These are phyloP conservation scores for Candida ovalis DNA, from an alignment of 805 yeast genomes.

Conservation along the genomic window DNA sequence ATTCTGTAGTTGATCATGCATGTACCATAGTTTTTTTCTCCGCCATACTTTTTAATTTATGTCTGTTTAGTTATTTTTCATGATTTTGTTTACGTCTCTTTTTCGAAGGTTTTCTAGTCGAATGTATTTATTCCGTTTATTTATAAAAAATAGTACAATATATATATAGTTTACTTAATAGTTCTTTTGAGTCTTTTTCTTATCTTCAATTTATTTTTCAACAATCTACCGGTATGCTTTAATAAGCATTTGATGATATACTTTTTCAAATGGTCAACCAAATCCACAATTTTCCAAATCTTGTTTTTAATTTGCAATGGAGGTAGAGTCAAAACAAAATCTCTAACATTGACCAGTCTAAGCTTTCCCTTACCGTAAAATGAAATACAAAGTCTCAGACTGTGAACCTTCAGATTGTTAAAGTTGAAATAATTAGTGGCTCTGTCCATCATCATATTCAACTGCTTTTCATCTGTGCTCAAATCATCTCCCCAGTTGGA, in stretches of 20 bases:
- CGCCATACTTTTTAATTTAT: no score
- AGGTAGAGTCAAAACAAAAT: constrained; percentile 67
- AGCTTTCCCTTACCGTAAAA: constrained; percentile 71
- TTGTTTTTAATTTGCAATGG: constrained; percentile 51
- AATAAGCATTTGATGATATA: constrained; percentile 55
- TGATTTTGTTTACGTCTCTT: no score
- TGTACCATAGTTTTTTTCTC: no score
- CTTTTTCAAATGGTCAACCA: constrained; percentile 58
- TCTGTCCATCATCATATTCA: constrained; percentile 64
- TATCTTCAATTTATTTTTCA: constrained; percentile 62
- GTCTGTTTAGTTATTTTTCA: no score
- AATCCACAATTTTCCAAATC: constrained; percentile 71
- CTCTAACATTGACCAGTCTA: constrained; percentile 72
- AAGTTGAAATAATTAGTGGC: constrained; percentile 73
- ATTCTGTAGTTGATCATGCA: no score
- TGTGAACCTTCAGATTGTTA: constrained; percentile 48
- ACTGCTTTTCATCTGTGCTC: constrained; percentile 6
- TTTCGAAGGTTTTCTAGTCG: no score
- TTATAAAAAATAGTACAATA: no score
- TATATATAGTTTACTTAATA: no score
- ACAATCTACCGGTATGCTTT: constrained; percentile 68
- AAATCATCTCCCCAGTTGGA: no score
- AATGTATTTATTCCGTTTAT: no score
- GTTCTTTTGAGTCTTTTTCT: constrained; percentile 13
- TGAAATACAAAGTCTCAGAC: constrained; percentile 60